A percentile compares a stretch with the other conserved stretches of the same genome.
phyloP scores from a whole-genome alignment of 2,329 filamentous ascomycete species.

The Aspergillaceae sp. region DNA sequence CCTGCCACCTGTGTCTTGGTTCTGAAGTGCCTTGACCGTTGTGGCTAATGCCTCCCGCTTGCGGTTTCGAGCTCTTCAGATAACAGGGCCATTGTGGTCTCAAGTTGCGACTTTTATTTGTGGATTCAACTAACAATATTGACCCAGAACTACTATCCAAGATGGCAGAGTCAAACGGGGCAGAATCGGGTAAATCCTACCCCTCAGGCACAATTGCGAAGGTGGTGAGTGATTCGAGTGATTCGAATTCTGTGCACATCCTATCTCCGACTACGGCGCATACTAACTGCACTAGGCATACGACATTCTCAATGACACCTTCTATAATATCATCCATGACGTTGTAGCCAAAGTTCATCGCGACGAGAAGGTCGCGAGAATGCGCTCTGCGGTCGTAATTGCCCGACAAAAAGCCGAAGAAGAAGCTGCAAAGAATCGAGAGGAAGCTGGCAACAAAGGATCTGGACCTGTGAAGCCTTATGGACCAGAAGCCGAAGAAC shows the following conservation, averaged over 20 bases:
- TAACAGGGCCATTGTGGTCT: background rate
- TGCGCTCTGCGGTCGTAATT: conserved; percentile 43
- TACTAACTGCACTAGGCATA: conserved; percentile 25
- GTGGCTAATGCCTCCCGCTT: background rate
- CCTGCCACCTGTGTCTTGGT: background rate
- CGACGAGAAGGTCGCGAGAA: conserved; percentile 52
- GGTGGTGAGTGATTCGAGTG: conserved; percentile 23
- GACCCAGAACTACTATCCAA: conserved; percentile 8
- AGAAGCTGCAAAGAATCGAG: conserved; percentile 24
- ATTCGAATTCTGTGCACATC: background rate
- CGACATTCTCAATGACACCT: conserved; percentile 48
- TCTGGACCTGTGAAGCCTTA: conserved; percentile 24
- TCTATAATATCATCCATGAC: conserved; percentile 54
- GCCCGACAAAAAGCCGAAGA: conserved; percentile 38
- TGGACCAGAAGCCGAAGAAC: conserved; percentile 27
- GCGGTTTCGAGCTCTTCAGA: background rate
- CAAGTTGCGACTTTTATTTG: background rate
- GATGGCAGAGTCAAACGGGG: conserved; percentile 25
- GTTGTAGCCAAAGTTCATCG: conserved; percentile 51
- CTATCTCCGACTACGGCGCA: background rate
- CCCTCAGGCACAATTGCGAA: conserved; percentile 33
- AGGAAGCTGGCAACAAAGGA: conserved; percentile 23
- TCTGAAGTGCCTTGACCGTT: background rate
- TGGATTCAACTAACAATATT: background rate
- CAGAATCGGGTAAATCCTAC: conserved; percentile 18